Conservation (phyloP, 2,329 filamentous ascomycete species). For the Dothidotthia symphoricarpi region DNA sequence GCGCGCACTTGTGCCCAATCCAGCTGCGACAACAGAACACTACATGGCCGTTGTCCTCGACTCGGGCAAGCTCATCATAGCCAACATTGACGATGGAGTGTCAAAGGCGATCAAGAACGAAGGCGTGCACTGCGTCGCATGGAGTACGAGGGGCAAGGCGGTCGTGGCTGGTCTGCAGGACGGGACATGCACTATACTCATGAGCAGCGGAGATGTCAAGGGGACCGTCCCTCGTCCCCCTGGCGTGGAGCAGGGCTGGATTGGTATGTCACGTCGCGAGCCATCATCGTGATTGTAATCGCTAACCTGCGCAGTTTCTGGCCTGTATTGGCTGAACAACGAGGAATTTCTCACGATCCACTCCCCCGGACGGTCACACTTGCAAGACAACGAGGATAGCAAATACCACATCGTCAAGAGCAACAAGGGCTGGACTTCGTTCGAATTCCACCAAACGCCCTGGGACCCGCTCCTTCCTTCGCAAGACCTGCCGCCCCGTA, state of each 20-base stretch:
- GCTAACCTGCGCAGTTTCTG: slow-evolving; percentile 59
- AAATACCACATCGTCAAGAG: slow-evolving; percentile 73
- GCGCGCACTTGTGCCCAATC: slow-evolving; percentile 76
- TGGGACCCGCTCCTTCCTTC: slow-evolving; percentile 47
- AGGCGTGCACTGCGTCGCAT: slow-evolving; percentile 79
- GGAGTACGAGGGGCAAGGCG: slow-evolving; percentile 93
- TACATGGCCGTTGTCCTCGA: slow-evolving; percentile 77
- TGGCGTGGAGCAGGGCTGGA: slow-evolving; percentile 59
- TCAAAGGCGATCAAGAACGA: slow-evolving; percentile 59
- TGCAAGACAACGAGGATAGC: slow-evolving; percentile 57
- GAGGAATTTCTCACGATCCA: slow-evolving; percentile 79
- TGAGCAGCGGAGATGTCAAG: slow-evolving; percentile 73
- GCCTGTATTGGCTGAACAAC: slow-evolving; percentile 85
- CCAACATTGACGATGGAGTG: slow-evolving; percentile 67
- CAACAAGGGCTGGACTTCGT: slow-evolving; percentile 57
- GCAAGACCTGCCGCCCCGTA: slow-evolving; percentile 56
- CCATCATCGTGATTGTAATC: neutral
- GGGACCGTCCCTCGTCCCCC: slow-evolving; percentile 77
- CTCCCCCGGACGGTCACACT: slow-evolving; percentile 43
- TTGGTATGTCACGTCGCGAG: slow-evolving; percentile 56
- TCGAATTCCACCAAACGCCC: slow-evolving; percentile 70
- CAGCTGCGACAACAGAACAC: slow-evolving; percentile 68
- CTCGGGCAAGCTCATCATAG: slow-evolving; percentile 78
- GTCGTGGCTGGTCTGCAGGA: slow-evolving; percentile 81
- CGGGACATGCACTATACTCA: slow-evolving; percentile 79